Conservation (phyloP, 805 yeast species). For the Wickerhamomyces canadensis region DNA sequence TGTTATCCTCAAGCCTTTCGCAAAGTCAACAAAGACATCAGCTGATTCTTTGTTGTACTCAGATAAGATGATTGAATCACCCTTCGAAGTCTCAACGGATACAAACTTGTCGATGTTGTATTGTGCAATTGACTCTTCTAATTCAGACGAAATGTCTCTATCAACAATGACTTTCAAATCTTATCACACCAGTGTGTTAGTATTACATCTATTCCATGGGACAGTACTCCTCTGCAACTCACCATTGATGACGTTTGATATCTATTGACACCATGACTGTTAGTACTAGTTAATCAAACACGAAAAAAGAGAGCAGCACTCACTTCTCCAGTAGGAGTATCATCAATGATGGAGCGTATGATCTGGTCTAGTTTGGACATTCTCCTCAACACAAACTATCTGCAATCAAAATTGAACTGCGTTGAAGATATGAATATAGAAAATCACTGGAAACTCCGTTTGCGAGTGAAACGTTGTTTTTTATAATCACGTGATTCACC, state of each 20-base stretch:
- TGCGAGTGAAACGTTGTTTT: too few relatives aligned
- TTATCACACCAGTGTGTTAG: slow-evolving; percentile 2
- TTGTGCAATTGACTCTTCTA: slow-evolving; percentile 31
- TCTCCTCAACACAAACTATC: not conserved
- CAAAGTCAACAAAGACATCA: slow-evolving; percentile 47
- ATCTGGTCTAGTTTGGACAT: slow-evolving; percentile 12
- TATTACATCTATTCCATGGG: not conserved
- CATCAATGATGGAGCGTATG: slow-evolving; percentile 30
- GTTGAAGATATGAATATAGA: too few relatives aligned
- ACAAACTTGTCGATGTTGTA: slow-evolving; percentile 36
- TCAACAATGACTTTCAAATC: slow-evolving; percentile 42
- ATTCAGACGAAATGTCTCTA: slow-evolving; percentile 29
- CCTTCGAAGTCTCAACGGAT: slow-evolving; percentile 26
- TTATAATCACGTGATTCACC: too few relatives aligned
- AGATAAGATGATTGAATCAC: slow-evolving; percentile 38
- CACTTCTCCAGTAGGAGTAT: slow-evolving; percentile 56
- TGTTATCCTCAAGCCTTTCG: slow-evolving; percentile 42
- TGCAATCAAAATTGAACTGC: not conserved
- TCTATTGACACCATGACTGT: too few relatives aligned
- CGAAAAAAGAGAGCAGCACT: too few relatives aligned
- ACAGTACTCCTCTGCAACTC: slow-evolving; percentile 4
- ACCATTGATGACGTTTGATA: slow-evolving; percentile 30
- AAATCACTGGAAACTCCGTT: too few relatives aligned
- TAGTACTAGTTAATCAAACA: too few relatives aligned
- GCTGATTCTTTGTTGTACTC: slow-evolving; percentile 44